These are phyloP conservation scores for Boletus insuetus DNA, from an alignment of 768 basidiomycete genomes.

Conservation along the genomic window DNA sequence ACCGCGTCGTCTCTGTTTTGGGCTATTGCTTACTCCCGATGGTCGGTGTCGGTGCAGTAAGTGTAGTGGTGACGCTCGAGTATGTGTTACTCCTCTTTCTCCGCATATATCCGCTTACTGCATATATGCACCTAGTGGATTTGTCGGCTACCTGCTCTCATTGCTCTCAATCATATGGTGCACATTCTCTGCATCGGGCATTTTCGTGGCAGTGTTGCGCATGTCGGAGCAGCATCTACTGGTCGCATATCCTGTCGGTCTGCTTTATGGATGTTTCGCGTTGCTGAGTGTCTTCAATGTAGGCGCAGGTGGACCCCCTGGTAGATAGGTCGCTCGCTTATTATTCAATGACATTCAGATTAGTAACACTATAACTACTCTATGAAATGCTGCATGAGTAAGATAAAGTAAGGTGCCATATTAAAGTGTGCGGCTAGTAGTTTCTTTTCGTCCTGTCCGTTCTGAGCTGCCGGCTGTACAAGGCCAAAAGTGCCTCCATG, in stretches of 20 bases:
- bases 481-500: constrained; percentile 70
- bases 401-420: neutral
- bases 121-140: constrained; percentile 47
- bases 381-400: neutral
- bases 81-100: constrained; percentile 40
- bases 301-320: constrained; percentile 32
- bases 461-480: constrained; percentile 74
- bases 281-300: constrained; percentile 87
- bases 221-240: constrained; percentile 95
- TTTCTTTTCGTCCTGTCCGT: constrained; percentile 23
- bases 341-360: constrained; percentile 8
- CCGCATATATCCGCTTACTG: constrained; percentile 2
- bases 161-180: constrained; percentile 90
- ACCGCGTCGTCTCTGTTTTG: constrained; percentile 90
- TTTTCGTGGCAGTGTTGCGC: constrained; percentile 91
- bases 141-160: constrained; percentile 83
- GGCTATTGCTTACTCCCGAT: constrained; percentile 97
- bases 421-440: neutral
- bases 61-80: constrained; percentile 87
- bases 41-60: constrained; percentile 89
- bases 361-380: neutral
- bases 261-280: constrained; percentile 93
- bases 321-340: constrained; percentile 26
- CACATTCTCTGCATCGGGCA: constrained; percentile 92
- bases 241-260: constrained; percentile 93